Evolutionary conservation across 208 protist genomes (phyloP), one percentile per base, ranked within the genome.

Genomic region (Leishmania mexicana): DNA sequence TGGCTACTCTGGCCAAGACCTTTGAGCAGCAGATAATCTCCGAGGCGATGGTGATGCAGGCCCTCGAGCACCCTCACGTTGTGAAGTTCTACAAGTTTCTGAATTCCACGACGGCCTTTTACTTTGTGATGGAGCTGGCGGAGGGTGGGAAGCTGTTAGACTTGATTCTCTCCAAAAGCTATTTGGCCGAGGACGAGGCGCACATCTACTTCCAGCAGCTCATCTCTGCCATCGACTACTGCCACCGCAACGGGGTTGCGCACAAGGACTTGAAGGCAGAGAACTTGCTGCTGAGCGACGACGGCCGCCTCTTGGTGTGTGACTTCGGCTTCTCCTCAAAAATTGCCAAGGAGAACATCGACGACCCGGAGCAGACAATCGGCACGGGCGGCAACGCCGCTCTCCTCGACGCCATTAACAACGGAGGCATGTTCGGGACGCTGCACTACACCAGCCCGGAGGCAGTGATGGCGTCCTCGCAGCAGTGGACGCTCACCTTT

Each of bases 131-230:
- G 89, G 96, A 98, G 76, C 85, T 98, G 13, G 93, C 92, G 8
- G 88, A 95, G 68, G 93, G 96, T 70, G 98, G 98, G 1, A 97
- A 99, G 87, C 89, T 99, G 76, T 99, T 99, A 75, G 95, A 98
- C 76, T 87, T 98, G 70, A 98, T 99, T 78, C 92, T 97, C 38
- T 91, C 87, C 40, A 89, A 93, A 60, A 87, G 92, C 11, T 90
- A 91, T 83, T 98, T 99, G 72, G 70, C 45, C 65, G 98, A 99
- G 85, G 76, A 89, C 67, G 93, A 92, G 49, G 95, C 96, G 0
- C 90, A 97, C 13, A 71, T 88, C 51, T 99, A 98, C 80, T 99
- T 99, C 81, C 96, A 98, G 85, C 96, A 99, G 88, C 91, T 99
- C 58, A 96, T 99, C 57, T 93, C 89, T 38, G 98, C 96, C 71